Conservation (phyloP, 2,329 filamentous ascomycete genomes). For the Fusarium keratoplasticum region DNA sequence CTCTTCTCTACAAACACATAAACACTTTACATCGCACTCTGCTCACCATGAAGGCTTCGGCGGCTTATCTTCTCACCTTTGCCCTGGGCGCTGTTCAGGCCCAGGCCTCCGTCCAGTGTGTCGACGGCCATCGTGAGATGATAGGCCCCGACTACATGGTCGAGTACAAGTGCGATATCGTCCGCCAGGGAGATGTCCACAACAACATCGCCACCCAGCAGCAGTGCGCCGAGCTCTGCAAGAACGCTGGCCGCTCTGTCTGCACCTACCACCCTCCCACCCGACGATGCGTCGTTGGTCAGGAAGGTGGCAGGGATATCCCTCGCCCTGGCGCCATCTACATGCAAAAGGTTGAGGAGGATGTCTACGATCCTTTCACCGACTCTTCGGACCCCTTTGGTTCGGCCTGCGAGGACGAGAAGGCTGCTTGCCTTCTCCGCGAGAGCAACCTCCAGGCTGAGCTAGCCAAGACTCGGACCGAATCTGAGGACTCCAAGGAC, state of each 20-base stretch:
- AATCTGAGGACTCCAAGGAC: not conserved
- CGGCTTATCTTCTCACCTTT: not conserved
- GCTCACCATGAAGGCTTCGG: not conserved
- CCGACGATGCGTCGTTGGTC: not conserved
- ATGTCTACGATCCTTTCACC: not conserved
- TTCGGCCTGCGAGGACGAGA: not conserved
- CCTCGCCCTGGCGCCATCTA: not conserved
- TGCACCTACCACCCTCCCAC: slow-evolving; percentile 3
- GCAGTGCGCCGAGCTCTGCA: not conserved
- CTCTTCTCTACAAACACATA: not conserved
- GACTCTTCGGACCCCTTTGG: not conserved
- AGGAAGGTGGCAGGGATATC: not conserved
- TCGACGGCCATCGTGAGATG: not conserved
- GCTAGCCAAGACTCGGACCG: not conserved
- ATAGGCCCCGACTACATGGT: not conserved
- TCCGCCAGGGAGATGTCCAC: not conserved
- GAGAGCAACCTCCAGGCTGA: not conserved
- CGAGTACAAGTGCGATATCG: not conserved
- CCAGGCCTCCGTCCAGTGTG: not conserved
- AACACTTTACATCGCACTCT: not conserved
- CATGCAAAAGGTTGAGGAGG: not conserved
- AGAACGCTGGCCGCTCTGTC: not conserved
- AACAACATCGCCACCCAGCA: not conserved
- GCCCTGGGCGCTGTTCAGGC: not conserved
- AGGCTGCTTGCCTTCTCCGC: not conserved